phyloP scores from a whole-genome alignment of 768 basidiomycete genomes.

The Lentinula guzmanii region DNA sequence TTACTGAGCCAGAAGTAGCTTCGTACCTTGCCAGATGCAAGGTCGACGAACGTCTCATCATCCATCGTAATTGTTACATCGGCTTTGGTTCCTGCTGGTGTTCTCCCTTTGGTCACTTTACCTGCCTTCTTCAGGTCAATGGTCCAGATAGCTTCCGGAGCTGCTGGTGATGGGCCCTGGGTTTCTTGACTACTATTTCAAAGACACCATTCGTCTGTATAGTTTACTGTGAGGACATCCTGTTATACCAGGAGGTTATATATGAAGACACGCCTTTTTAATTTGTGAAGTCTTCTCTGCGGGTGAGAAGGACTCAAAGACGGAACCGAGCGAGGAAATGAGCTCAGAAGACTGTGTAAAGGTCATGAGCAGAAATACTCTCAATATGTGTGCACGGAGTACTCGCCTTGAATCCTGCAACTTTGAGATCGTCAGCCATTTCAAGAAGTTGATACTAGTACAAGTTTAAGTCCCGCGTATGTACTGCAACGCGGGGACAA shows the following conservation, averaged over 20 bases:
- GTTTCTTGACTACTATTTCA: slow-evolving; percentile 76
- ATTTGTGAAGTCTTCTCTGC: slow-evolving; percentile 62
- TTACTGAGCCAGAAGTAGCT: not conserved
- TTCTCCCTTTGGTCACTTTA: slow-evolving; percentile 63
- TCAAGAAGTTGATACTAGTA: not conserved
- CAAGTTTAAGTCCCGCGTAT: not conserved
- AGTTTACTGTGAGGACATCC: not conserved
- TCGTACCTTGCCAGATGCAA: slow-evolving; percentile 69
- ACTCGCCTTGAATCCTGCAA: slow-evolving; percentile 65
- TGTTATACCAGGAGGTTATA: not conserved
- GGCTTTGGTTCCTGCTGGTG: slow-evolving; percentile 56
- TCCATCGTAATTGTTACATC: slow-evolving; percentile 79
- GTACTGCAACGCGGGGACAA: not conserved
- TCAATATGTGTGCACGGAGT: not conserved
- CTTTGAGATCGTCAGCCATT: slow-evolving; percentile 50
- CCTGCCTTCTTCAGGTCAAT: slow-evolving; percentile 90
- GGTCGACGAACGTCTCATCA: slow-evolving; percentile 67
- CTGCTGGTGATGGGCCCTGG: slow-evolving; percentile 30
- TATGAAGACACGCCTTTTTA: slow-evolving; percentile 55
- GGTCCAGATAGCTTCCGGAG: slow-evolving; percentile 73
- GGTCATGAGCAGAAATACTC: not conserved
- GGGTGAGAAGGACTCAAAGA: slow-evolving; percentile 50
- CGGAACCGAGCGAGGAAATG: slow-evolving; percentile 43
- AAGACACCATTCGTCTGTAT: slow-evolving; percentile 81
- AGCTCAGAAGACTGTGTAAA: slow-evolving; percentile 57